Percentiles rank a stretch among this genome's conserved stretches.
Conservation (phyloP, 2,329 filamentous ascomycete species). For the Sporothrix inflata region DNA sequence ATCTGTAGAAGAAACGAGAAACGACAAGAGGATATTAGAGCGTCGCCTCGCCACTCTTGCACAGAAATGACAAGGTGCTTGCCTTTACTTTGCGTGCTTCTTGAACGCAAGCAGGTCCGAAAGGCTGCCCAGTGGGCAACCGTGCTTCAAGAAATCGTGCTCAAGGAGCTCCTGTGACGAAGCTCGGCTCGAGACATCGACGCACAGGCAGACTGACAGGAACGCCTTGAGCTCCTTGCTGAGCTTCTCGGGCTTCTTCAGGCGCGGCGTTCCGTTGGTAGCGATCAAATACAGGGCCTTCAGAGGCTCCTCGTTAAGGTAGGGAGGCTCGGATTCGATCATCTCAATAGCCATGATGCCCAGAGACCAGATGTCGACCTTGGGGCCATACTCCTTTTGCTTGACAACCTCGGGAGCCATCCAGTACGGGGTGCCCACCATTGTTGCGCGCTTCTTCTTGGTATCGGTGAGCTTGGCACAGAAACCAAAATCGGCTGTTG, state of each 20-base stretch:
- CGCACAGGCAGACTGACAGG: slow-evolving; percentile 92
- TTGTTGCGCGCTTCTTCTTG: slow-evolving; percentile 95
- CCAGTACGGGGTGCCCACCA: slow-evolving; percentile 99
- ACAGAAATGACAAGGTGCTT: background rate
- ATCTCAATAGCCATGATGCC: slow-evolving; percentile 99
- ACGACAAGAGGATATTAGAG: background rate
- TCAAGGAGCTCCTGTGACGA: slow-evolving; percentile 86
- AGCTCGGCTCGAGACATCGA: slow-evolving; percentile 92
- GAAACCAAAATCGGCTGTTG: slow-evolving; percentile 92
- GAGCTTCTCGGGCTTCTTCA: slow-evolving; percentile 98
- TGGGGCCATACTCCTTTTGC: slow-evolving; percentile 97
- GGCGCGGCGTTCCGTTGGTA: slow-evolving; percentile 91
- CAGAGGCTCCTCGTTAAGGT: slow-evolving; percentile 95
- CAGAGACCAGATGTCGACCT: slow-evolving; percentile 98
- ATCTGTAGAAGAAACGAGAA: background rate
- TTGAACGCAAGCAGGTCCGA: slow-evolving; percentile 88
- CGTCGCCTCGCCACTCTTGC: background rate
- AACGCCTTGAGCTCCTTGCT: slow-evolving; percentile 98
- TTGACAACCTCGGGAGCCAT: slow-evolving; percentile 99
- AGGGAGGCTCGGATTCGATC: slow-evolving; percentile 98
- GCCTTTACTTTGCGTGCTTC: slow-evolving; percentile 64
- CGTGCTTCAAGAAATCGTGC: slow-evolving; percentile 93
- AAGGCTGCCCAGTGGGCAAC: slow-evolving; percentile 80
- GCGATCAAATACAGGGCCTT: slow-evolving; percentile 98
- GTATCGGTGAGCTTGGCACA: slow-evolving; percentile 97